These are phyloP conservation scores for Fusarium anguioides DNA, from an alignment of 2,329 filamentous ascomycete genomes.

Conservation along the genomic window DNA sequence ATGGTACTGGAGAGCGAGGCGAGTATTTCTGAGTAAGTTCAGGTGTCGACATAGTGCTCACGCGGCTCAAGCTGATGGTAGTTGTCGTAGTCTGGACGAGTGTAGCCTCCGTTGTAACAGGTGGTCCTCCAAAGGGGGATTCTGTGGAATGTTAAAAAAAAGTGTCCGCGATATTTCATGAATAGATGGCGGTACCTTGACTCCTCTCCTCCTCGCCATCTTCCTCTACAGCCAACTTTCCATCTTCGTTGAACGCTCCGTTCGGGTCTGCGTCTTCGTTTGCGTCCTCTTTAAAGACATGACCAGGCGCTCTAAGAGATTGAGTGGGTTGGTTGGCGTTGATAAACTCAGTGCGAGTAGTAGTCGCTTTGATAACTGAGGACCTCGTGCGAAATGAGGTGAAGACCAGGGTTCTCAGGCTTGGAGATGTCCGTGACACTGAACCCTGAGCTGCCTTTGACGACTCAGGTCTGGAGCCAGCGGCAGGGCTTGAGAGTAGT, in stretches of 20 bases:
- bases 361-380: conserved; percentile 27
- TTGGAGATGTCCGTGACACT: neutral
- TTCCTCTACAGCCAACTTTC: conserved; percentile 7
- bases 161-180: neutral
- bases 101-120: neutral
- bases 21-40: conserved; percentile 8
- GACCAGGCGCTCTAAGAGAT: conserved; percentile 10
- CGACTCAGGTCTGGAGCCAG: neutral
- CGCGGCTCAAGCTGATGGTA: neutral
- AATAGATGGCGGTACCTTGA: neutral
- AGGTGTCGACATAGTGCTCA: conserved; percentile 9
- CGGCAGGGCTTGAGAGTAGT: neutral
- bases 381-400: conserved; percentile 41
- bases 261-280: conserved; percentile 3
- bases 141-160: conserved; percentile 2
- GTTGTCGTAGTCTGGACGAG: conserved; percentile 1
- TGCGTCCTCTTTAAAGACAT: conserved; percentile 29
- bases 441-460: neutral
- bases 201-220: neutral
- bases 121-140: conserved; percentile 1
- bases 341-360: conserved; percentile 31
- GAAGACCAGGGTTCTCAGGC: conserved; percentile 30
- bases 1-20: neutral
- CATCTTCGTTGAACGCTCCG: conserved; percentile 6
- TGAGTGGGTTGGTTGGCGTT: conserved; percentile 10